phyloP scores from a whole-genome alignment of 306 rosid species.

The Cucumis sativus region DNA sequence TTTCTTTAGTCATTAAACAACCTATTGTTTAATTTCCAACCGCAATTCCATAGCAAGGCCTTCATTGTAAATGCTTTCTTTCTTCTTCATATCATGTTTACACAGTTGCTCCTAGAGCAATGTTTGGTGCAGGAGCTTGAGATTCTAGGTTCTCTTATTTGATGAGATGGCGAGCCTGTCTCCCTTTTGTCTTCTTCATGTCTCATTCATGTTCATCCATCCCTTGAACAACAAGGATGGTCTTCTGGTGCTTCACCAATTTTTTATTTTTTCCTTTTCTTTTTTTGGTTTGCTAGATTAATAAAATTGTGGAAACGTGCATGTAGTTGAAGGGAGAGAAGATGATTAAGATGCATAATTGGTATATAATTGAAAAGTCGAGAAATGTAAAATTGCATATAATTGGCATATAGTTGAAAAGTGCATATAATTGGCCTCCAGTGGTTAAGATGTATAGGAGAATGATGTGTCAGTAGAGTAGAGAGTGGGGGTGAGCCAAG shows the following conservation, averaged over 20 bases:
- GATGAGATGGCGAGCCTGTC: background rate
- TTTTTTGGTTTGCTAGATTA: background rate
- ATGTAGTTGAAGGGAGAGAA: background rate
- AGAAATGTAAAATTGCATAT: too few species aligned
- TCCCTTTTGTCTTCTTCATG: background rate
- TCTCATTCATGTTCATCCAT: background rate
- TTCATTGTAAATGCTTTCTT: background rate
- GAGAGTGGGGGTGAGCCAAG: background rate
- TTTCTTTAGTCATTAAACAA: background rate
- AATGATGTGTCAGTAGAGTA: background rate
- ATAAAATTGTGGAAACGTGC: background rate
- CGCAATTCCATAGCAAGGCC: background rate
- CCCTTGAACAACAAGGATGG: background rate
- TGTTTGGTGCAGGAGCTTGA: background rate
- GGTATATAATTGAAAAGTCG: too few species aligned
- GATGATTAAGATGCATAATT: too few species aligned
- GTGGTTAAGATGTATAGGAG: background rate
- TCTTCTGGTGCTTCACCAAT: background rate
- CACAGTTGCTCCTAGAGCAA: background rate
- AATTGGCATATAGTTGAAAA: too few species aligned
- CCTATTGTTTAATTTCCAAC: too few species aligned
- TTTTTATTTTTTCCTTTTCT: background rate
- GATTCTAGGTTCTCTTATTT: background rate
- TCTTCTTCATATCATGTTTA: background rate
- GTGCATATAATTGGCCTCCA: too few species aligned